Percentiles rank a stretch among this genome's conserved stretches.
Evolutionary conservation across 192 early-diverging fungal species (phyloP).

Genomic region (Backusella australiensis): DNA sequence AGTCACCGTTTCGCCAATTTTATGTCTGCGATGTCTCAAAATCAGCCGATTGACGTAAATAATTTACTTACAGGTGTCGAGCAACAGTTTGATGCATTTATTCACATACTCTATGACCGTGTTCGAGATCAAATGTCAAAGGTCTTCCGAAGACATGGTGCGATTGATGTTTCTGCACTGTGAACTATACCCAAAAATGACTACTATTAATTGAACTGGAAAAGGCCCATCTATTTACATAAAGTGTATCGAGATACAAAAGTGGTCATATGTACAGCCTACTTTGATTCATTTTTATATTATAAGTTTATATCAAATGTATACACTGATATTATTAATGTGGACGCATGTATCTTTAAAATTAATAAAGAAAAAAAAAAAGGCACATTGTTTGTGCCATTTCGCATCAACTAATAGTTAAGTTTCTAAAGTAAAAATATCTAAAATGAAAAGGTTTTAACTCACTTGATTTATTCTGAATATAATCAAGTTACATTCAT

Average conservation of each 20-base stretch:
- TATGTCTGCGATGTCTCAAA: slow-evolving; percentile 81
- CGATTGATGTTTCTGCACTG: slow-evolving; percentile 78
- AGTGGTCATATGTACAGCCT: slow-evolving; percentile 51
- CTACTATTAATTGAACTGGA: slow-evolving; percentile 57
- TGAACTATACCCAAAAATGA: slow-evolving; percentile 78
- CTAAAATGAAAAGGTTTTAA: no score
- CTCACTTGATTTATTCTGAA: no score
- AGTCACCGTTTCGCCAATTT: slow-evolving; percentile 46
- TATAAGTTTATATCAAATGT: neutral
- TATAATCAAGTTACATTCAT: no score
- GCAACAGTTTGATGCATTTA: slow-evolving; percentile 52
- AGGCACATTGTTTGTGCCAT: no score
- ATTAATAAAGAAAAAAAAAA: neutral
- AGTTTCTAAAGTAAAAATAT: no score
- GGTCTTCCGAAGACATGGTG: slow-evolving; percentile 84
- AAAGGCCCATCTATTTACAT: slow-evolving; percentile 71
- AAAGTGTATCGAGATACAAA: no score
- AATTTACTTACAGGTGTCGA: slow-evolving; percentile 70
- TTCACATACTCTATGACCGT: slow-evolving; percentile 62
- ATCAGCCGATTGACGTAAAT: slow-evolving; percentile 76
- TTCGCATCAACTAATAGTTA: no score
- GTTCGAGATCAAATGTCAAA: slow-evolving; percentile 71
- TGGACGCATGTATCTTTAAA: neutral
- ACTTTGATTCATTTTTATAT: neutral
- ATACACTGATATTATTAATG: neutral